A percentile compares a stretch with the other conserved stretches of the same genome.
Evolutionary conservation across 164 flowering plant species (phyloP).

Genomic region (Paratinospora sagittata): DNA sequence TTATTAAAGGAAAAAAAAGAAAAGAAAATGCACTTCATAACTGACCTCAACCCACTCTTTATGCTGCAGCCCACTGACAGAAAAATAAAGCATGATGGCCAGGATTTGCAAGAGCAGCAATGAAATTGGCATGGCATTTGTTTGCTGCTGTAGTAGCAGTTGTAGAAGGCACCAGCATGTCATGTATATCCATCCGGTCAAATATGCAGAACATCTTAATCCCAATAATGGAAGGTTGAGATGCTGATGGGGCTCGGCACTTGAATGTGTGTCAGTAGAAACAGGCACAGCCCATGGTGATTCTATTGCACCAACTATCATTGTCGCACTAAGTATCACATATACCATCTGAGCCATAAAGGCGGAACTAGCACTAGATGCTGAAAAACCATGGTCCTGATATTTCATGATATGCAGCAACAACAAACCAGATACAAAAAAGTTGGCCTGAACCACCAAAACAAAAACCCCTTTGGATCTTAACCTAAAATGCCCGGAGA

Average conservation of each 20-base stretch:
- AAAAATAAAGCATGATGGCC: slow-evolving; percentile 36
- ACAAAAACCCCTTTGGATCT: slow-evolving; percentile 25
- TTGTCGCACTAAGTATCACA: slow-evolving; percentile 32
- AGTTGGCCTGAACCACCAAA: slow-evolving; percentile 29
- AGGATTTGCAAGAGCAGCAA: slow-evolving; percentile 61
- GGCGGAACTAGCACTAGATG: slow-evolving; percentile 36
- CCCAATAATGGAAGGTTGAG: slow-evolving; percentile 16
- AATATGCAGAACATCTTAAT: slow-evolving; percentile 34
- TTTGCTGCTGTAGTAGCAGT: slow-evolving; percentile 73
- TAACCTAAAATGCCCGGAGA: slow-evolving; percentile 26
- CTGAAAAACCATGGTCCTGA: slow-evolving; percentile 25
- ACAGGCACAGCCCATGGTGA: slow-evolving; percentile 69
- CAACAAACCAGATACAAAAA: slow-evolving; percentile 38
- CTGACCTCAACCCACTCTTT: slow-evolving; percentile 87
- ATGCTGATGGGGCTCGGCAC: slow-evolving; percentile 13
- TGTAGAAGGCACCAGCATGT: slow-evolving; percentile 82
- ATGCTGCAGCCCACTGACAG: slow-evolving; percentile 17
- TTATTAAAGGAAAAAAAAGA: background rate
- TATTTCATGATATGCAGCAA: slow-evolving; percentile 35
- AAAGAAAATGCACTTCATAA: slow-evolving; percentile 8
- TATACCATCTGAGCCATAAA: slow-evolving; percentile 45
- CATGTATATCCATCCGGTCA: slow-evolving; percentile 60
- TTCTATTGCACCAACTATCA: slow-evolving; percentile 27
- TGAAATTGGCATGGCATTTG: slow-evolving; percentile 60
- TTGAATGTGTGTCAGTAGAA: slow-evolving; percentile 10